Conservation (phyloP, 129 eudicot species). For the Artemisia argyi region DNA sequence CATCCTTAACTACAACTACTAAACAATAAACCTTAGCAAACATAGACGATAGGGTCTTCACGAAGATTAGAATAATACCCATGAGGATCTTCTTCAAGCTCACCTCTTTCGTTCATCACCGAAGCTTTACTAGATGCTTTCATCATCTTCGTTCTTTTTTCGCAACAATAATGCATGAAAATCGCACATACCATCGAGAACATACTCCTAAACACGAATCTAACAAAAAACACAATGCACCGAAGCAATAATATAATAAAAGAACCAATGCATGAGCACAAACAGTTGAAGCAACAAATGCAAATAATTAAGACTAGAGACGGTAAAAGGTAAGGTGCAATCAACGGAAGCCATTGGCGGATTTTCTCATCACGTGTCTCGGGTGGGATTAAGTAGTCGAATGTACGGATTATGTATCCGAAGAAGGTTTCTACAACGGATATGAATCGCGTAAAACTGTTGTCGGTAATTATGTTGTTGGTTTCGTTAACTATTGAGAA, state of each 20-base stretch:
- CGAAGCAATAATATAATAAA: background rate
- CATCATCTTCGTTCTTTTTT: background rate
- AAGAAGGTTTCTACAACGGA: conserved; percentile 1
- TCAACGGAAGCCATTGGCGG: conserved; percentile 6
- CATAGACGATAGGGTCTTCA: background rate
- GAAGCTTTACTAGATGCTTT: background rate
- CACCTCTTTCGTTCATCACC: background rate
- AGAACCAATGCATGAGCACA: background rate
- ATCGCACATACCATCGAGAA: background rate
- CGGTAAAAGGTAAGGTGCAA: background rate
- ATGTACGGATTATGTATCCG: conserved; percentile 3
- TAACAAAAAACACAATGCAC: background rate
- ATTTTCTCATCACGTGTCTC: conserved; percentile 4
- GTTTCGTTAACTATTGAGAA: background rate
- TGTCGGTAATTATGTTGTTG: background rate
- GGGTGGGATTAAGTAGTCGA: conserved; percentile 4
- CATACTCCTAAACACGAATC: background rate
- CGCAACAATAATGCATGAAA: background rate
- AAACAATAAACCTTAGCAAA: background rate
- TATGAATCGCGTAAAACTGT: background rate
- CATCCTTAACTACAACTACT: background rate
- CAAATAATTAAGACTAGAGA: background rate
- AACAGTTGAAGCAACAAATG: conserved; percentile 4
- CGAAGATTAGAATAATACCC: background rate
- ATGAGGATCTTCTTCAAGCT: background rate